A percentile compares a stretch with the other conserved stretches of the same genome.
phyloP scores from a whole-genome alignment of 495 filamentous ascomycete species.

The Copromyces sp. region DNA sequence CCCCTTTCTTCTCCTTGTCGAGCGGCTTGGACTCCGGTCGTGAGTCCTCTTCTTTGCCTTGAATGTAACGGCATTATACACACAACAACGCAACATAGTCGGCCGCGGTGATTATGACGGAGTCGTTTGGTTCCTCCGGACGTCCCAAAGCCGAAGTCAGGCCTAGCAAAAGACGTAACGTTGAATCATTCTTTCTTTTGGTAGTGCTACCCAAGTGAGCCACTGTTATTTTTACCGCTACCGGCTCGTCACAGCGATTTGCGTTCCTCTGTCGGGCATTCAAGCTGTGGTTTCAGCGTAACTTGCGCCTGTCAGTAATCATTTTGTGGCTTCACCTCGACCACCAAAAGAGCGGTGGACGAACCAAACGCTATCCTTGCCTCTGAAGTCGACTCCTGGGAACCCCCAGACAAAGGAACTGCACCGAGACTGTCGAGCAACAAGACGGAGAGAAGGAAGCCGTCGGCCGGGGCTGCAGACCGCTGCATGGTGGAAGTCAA shows the following conservation, averaged over 20 bases:
- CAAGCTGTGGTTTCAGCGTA: constrained; percentile 3
- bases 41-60: background rate
- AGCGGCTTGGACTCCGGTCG: background rate
- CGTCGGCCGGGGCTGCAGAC: constrained; percentile 25
- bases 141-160: constrained; percentile 3
- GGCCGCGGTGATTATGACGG: background rate
- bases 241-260: background rate
- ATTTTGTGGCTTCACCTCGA: constrained; percentile 32
- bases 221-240: background rate
- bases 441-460: constrained; percentile 23
- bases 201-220: background rate
- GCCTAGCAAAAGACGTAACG: background rate
- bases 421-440: constrained; percentile 32
- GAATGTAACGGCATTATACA: background rate
- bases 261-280: background rate
- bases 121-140: constrained; percentile 2
- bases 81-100: background rate
- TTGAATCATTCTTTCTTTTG: background rate
- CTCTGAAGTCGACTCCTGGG: constrained; percentile 36
- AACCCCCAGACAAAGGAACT: constrained; percentile 33
- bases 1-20: background rate
- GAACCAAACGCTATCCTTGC: constrained; percentile 29
- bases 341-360: constrained; percentile 36
- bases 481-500: constrained; percentile 28
- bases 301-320: constrained; percentile 26